A percentile compares a stretch with the other conserved stretches of the same genome.
Evolutionary conservation across 116 monocot genomes (phyloP).

Genomic region (Phalaenopsis hybrid): DNA sequence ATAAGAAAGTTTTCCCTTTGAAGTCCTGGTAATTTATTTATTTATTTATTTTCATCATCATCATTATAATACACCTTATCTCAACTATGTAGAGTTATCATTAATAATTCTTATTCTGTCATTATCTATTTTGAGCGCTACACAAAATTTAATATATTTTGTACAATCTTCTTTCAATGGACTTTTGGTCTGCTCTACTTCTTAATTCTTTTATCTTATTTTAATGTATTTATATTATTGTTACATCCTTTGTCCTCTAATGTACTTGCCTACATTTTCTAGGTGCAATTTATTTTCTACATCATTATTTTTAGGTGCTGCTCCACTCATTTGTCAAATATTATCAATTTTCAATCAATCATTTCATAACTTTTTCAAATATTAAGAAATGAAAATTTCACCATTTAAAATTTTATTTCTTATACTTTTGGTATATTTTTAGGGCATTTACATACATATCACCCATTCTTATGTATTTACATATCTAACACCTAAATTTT

Average conservation of each 20-base stretch:
- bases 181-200: not conserved
- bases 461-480: too few relatives aligned
- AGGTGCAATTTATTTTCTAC: not conserved
- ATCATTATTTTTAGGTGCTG: not conserved
- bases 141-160: not conserved
- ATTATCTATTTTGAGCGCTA: not conserved
- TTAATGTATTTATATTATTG: not conserved
- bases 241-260: not conserved
- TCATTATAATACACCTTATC: not conserved
- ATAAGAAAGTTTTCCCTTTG: not conserved
- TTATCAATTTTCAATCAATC: not conserved
- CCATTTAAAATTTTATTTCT: too few relatives aligned
- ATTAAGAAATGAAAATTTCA: not conserved
- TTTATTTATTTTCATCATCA: not conserved
- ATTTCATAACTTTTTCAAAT: not conserved
- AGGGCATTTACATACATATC: too few relatives aligned
- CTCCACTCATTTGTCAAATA: not conserved
- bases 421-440: too few relatives aligned
- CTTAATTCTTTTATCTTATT: not conserved
- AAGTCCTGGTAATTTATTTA: not conserved
- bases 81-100: not conserved
- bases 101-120: not conserved
- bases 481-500: too few relatives aligned
- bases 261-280: not conserved
- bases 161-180: not conserved